These are phyloP conservation scores for Ophiocordyceps camponoti-floridani DNA, from an alignment of 2,329 filamentous ascomycete species.

Conservation along the genomic window DNA sequence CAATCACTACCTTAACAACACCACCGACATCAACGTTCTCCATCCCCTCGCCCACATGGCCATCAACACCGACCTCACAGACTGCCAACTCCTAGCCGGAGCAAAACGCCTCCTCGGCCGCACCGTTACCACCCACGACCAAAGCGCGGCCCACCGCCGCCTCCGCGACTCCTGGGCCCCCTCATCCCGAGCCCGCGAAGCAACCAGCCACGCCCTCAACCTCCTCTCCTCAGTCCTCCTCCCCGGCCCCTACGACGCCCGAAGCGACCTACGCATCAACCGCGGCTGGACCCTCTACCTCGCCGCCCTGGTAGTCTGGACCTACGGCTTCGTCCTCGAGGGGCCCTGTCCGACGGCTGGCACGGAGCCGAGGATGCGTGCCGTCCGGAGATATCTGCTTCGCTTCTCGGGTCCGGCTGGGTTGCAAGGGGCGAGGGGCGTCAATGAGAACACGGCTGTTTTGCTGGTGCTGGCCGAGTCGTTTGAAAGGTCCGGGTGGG, in stretches of 20 bases:
- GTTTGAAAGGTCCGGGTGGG: constrained; percentile 75
- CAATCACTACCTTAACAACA: no score
- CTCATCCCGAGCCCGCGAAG: constrained; percentile 72
- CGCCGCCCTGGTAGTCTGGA: constrained; percentile 83
- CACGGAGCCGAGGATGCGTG: constrained; percentile 46
- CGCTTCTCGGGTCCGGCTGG: constrained; percentile 60
- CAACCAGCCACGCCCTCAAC: constrained; percentile 79
- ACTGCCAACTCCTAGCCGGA: constrained; percentile 88
- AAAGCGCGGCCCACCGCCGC: constrained; percentile 58
- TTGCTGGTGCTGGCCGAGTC: constrained; percentile 66
- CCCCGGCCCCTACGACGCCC: constrained; percentile 48
- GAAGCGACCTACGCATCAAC: constrained; percentile 79
- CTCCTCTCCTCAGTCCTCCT: constrained; percentile 68
- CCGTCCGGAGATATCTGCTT: constrained; percentile 66
- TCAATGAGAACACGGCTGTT: constrained; percentile 70
- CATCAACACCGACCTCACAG: constrained; percentile 94
- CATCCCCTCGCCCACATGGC: constrained; percentile 95
- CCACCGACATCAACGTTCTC: constrained; percentile 55
- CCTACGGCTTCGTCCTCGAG: constrained; percentile 80
- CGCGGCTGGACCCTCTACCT: constrained; percentile 94
- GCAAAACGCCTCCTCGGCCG: constrained; percentile 73
- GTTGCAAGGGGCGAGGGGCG: constrained; percentile 50
- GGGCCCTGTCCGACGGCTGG: constrained; percentile 41
- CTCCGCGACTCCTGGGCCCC: constrained; percentile 86
- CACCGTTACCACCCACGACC: constrained; percentile 66